Evolutionary conservation across 371 early-diverging fungal species (phyloP).

Genomic region (Paramicrosporidium saccamoebae): DNA sequence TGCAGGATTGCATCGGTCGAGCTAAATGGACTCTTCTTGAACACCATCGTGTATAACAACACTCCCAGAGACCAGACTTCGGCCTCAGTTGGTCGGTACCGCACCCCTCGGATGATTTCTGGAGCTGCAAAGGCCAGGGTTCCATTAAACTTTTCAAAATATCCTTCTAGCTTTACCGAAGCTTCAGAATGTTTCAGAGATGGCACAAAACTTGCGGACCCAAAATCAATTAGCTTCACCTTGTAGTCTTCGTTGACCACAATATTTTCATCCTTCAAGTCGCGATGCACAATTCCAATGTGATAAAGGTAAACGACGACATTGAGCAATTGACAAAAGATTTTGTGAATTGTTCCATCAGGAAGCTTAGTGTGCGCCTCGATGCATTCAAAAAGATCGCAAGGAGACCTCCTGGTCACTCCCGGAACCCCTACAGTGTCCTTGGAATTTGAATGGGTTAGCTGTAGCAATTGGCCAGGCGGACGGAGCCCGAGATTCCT

Average conservation of each 20-base stretch:
- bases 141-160: conserved; percentile 43
- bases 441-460: too few species aligned
- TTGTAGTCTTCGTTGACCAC: conserved; percentile 15
- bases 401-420: too few species aligned
- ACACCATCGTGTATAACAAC: conserved; percentile 42
- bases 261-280: conserved; percentile 36
- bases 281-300: conserved; percentile 40
- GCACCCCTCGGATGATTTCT: conserved; percentile 41
- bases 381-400: too few species aligned
- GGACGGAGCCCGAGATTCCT: too few species aligned
- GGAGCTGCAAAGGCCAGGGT: conserved; percentile 48
- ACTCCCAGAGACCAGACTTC: conserved; percentile 78
- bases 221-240: conserved; percentile 47
- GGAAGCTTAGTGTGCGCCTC: too few species aligned
- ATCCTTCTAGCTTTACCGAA: conserved; percentile 15
- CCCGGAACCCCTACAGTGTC: too few species aligned
- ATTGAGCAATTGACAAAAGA: too few species aligned
- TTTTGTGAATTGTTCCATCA: too few species aligned
- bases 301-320: too few species aligned
- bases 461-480: too few species aligned
- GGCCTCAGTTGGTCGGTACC: conserved; percentile 55
- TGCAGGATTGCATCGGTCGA: too few species aligned
- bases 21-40: conserved; percentile 51
- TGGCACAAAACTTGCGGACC: conserved; percentile 49
- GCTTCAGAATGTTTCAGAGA: too few species aligned